Evolutionary conservation across 225 moss, liverwort and hornwort genomes (phyloP).

Genomic region (Lunularia cruciata): DNA sequence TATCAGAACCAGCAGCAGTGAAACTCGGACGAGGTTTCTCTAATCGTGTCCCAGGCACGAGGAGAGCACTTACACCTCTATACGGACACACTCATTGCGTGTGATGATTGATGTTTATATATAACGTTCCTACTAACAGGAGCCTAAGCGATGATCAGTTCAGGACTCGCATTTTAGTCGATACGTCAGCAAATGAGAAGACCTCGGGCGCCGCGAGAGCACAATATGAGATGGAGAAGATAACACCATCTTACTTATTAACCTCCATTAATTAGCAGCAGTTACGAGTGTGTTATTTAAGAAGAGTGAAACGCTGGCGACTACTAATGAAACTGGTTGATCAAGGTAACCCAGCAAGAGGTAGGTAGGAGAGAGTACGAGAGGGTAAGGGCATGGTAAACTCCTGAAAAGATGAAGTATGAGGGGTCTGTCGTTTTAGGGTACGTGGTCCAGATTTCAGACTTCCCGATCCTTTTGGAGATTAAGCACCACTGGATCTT

Average conservation of each 20-base stretch:
- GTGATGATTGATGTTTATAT: constrained; percentile 13
- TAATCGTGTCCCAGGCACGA: constrained; percentile 4
- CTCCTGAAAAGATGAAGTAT: background rate
- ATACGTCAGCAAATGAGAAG: too few relatives aligned
- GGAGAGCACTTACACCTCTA: constrained; percentile 15
- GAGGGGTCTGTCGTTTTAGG: background rate
- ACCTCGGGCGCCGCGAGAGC: too few relatives aligned
- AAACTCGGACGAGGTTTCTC: background rate
- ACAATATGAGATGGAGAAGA: background rate
- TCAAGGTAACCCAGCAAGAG: background rate
- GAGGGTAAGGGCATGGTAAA: background rate
- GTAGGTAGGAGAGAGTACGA: background rate
- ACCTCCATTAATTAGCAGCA: background rate
- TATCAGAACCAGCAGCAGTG: background rate
- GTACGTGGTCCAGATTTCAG: background rate
- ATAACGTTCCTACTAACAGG: constrained; percentile 1
- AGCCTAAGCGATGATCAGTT: background rate
- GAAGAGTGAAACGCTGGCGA: background rate
- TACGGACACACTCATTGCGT: constrained; percentile 24
- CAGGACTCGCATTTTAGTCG: background rate
- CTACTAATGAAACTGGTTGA: background rate
- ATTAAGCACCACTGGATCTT: background rate
- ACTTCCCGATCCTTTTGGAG: background rate
- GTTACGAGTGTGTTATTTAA: background rate
- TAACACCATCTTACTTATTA: background rate